phyloP scores from a whole-genome alignment of 1,284 basidiomycete genomes.

The Ustilago nuda region DNA sequence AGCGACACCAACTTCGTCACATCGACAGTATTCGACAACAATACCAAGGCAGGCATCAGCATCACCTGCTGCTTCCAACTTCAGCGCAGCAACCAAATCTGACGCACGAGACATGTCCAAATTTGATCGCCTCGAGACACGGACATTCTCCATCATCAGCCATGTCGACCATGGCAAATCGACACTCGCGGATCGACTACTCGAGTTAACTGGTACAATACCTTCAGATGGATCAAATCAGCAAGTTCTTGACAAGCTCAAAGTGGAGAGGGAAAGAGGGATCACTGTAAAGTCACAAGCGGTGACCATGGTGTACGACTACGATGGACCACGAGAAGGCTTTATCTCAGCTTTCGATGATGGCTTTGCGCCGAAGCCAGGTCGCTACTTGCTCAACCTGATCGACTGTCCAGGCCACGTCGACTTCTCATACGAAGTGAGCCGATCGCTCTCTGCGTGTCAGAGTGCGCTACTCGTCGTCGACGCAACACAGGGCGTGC shows the following conservation, averaged over 20 bases:
- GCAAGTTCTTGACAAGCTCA: constrained; percentile 73
- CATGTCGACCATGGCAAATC: constrained; percentile 70
- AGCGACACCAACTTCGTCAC: neutral
- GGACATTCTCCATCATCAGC: constrained; percentile 67
- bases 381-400: constrained; percentile 81
- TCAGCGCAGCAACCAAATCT: neutral
- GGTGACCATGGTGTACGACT: constrained; percentile 66
- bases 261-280: constrained; percentile 93
- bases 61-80: neutral
- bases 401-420: constrained; percentile 85
- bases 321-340: constrained; percentile 37
- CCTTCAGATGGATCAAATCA: constrained; percentile 60
- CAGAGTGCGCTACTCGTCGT: constrained; percentile 91
- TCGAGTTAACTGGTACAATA: constrained; percentile 67
- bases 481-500: constrained; percentile 95
- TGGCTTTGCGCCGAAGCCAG: constrained; percentile 36
- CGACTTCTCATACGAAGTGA: constrained; percentile 80
- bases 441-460: constrained; percentile 89
- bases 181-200: constrained; percentile 67
- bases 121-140: constrained; percentile 57
- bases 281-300: constrained; percentile 79
- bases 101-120: constrained; percentile 20
- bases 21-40: constrained; percentile 13
- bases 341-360: constrained; percentile 47
- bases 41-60: neutral